Conservation (phyloP, 2,329 filamentous ascomycete genomes). For the Diaporthe humulicola region DNA sequence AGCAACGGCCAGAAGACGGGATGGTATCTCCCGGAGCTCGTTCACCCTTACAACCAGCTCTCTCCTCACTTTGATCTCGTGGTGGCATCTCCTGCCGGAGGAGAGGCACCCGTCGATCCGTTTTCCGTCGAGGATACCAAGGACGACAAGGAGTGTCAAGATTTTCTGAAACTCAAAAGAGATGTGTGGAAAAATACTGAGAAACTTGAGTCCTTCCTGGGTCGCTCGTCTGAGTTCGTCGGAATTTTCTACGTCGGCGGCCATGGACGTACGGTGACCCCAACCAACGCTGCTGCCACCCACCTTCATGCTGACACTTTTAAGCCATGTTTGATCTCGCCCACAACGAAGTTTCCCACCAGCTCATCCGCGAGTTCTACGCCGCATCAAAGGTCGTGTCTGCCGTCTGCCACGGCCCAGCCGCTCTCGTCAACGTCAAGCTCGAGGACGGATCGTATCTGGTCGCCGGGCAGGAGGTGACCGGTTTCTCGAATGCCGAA, state of each 20-base stretch:
- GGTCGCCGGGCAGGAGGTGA: background rate
- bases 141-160: background rate
- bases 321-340: background rate
- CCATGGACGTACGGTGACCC: background rate
- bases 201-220: background rate
- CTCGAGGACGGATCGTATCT: background rate
- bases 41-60: background rate
- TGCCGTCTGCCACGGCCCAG: background rate
- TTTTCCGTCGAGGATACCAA: background rate
- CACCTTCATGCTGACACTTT: background rate
- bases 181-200: background rate
- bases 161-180: background rate
- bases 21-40: background rate
- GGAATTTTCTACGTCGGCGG: background rate
- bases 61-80: background rate
- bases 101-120: background rate
- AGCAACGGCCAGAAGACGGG: background rate
- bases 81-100: background rate
- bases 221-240: background rate
- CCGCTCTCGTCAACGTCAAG: background rate
- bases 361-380: background rate
- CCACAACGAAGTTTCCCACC: background rate
- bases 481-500: background rate
- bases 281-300: too few species aligned
- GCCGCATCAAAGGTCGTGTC: background rate